Evolutionary conservation across 2,329 filamentous ascomycete genomes (phyloP), one percentile per base, ranked within the genome.

Genomic region (Sclerotinia subarctica): DNA sequence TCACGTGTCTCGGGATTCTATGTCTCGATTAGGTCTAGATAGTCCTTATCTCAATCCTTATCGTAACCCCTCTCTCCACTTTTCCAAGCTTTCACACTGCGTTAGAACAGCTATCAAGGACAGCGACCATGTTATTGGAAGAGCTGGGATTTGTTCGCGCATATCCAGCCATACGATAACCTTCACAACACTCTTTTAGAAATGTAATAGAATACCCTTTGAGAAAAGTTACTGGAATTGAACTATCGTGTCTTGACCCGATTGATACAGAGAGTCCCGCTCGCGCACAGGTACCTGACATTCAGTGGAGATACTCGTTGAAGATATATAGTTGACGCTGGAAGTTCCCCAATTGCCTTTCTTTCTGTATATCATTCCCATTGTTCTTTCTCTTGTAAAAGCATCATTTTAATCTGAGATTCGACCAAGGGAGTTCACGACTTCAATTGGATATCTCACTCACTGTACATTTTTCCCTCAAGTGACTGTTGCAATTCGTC

Each of bases 251-350:
- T 63, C 57, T 68, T 68, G 70, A 72, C 74, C 72, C 70, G 68
- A 76, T 76, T 74, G 70, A 74, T 74, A 75, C 70, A 73, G 65
- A 47, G 69, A 71, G 70, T 76, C 74, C 74, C 73, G 72, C 70
- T 26, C 51, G 44, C 51, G 49, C 44, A 56, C 58, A 64, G 29
- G 59, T 63, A 63, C 46, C 59, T 63, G 32, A 52, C 57, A 29
- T 54, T 62, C 52, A 38, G 26, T 67, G 38, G 65, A 44, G 65
- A 59, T 67, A 47, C 11, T 21, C 46, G 60, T 68, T 60, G 47
- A 67, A 69, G 72, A 72, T 73, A 71, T 67, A 52, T 69, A 71
- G 54, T 69, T 68, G 52, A 49, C 24, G 47, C 38, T 60, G 65
- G 51, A 46, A 44, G 64, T 69, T 54, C 68, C 64, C 32, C 32